These are phyloP conservation scores for Turnera subulata DNA, from an alignment of 345 rosid genomes.

Conservation along the genomic window DNA sequence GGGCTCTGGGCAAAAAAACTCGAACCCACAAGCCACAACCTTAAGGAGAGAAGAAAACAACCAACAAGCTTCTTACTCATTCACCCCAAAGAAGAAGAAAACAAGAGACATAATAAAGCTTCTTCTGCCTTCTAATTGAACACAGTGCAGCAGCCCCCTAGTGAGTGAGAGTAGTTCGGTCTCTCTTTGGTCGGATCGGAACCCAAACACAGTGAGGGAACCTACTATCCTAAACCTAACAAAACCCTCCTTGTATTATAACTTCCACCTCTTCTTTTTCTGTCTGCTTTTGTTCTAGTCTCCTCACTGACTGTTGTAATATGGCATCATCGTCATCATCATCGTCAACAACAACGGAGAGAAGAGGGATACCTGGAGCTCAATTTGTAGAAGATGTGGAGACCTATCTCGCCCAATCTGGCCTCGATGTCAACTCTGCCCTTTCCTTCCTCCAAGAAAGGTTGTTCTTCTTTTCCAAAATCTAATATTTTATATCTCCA, in stretches of 20 bases:
- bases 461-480: slow-evolving; percentile 20
- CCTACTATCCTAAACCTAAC: not conserved
- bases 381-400: slow-evolving; percentile 84
- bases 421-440: slow-evolving; percentile 72
- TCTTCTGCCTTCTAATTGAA: too few relatives aligned
- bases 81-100: too few relatives aligned
- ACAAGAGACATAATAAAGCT: too few relatives aligned
- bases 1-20: too few relatives aligned
- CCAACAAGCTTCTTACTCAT: too few relatives aligned
- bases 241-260: not conserved
- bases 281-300: not conserved
- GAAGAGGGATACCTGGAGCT: slow-evolving; percentile 90
- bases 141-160: too few relatives aligned
- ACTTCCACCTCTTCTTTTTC: not conserved
- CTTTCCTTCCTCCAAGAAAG: slow-evolving; percentile 93
- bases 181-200: too few relatives aligned
- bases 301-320: not conserved
- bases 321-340: slow-evolving; percentile 27
- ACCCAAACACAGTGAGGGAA: not conserved
- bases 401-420: slow-evolving; percentile 59
- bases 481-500: not conserved
- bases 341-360: slow-evolving; percentile 41
- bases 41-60: too few relatives aligned
- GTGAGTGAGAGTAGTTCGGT: too few relatives aligned
- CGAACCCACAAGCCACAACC: too few relatives aligned